Evolutionary conservation across 2,329 filamentous ascomycete genomes (phyloP), one percentile per base, ranked within the genome.

Genomic region (Diaporthe nobilis): DNA sequence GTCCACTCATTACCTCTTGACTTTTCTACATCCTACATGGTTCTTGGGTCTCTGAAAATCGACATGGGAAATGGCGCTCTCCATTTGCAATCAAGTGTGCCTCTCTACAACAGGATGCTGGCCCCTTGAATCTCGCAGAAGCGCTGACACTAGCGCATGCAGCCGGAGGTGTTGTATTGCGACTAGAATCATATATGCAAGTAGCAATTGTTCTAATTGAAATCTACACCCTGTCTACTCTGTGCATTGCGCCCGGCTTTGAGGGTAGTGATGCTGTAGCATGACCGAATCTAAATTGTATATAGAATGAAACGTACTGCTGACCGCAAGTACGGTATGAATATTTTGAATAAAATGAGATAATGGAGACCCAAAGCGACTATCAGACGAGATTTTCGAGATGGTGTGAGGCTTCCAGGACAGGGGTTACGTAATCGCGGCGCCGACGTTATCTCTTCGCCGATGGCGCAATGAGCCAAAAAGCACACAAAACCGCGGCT

Each of bases 351-450:
- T 15, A 2, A 25, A n/a, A 37, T 13, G 20, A 60, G 60, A 28
- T 49, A 8, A 49, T n/a, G 25, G 25, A 31, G 39, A 5, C 37
- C 22, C n/a, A 20, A 22, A 28, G n/a, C n/a, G 60, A 44, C 60
- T 22, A 51, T 67, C 44, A 17, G 37, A 17, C 13, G 6, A 44
- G 37, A 28, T 31, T 44, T 44, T 34, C 28, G 22, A 53, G n/a
- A 68, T 53, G 22, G 37, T n/a, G 22, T 39, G 65, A 28, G 13
- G 7, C 17, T 39, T 7, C 25, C 4, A 31, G 12, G 20, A 53
- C 31, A 22, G 47, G 47, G 65, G 34, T 68, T 68, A 68, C 65
- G 65, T 68, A 68, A 68, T 68, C 65, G 47, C 65, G 65, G 65
- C 47, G 31, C 39, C 61, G 65, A 68, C 47, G 65, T 68, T 68